A percentile compares a stretch with the other conserved stretches of the same genome.
Evolutionary conservation across 2,329 filamentous ascomycete species (phyloP).

Genomic region (Colletotrichum euphorbiae): DNA sequence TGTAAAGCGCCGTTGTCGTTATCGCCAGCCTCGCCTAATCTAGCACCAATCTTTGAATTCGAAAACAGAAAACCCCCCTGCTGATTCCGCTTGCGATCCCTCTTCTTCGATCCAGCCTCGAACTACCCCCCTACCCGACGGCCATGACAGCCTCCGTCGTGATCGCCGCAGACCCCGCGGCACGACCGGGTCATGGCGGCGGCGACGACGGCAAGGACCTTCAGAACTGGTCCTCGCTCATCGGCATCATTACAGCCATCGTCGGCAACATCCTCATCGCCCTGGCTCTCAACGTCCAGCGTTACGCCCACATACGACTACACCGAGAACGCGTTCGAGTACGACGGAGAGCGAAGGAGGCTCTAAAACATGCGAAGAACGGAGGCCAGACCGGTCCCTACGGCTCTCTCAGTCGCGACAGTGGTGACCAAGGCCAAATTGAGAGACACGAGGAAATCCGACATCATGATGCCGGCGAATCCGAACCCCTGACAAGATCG

Average conservation of each 20-base stretch:
- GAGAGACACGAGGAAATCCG: constrained; percentile 39
- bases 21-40: constrained; percentile 30
- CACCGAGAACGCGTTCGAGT: constrained; percentile 74
- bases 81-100: constrained; percentile 5
- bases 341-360: constrained; percentile 65
- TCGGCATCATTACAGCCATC: constrained; percentile 94
- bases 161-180: constrained; percentile 34
- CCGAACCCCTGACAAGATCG: constrained; percentile 64
- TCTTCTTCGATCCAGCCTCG: background rate
- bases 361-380: constrained; percentile 59
- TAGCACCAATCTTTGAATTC: constrained; percentile 17
- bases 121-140: constrained; percentile 9
- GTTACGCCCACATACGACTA: constrained; percentile 91
- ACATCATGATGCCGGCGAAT: constrained; percentile 53
- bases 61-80: constrained; percentile 13
- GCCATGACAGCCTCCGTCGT: constrained; percentile 29
- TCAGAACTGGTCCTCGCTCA: constrained; percentile 88
- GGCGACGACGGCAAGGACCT: constrained; percentile 60
- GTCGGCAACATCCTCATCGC: constrained; percentile 94
- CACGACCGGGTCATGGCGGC: constrained; percentile 42
- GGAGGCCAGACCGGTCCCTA: constrained; percentile 48
- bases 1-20: constrained; percentile 25
- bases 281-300: constrained; percentile 93
- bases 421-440: constrained; percentile 8
- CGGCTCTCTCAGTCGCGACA: constrained; percentile 47